These are phyloP conservation scores for Tricholoma sp. DNA, from an alignment of 768 basidiomycete genomes.

Conservation along the genomic window DNA sequence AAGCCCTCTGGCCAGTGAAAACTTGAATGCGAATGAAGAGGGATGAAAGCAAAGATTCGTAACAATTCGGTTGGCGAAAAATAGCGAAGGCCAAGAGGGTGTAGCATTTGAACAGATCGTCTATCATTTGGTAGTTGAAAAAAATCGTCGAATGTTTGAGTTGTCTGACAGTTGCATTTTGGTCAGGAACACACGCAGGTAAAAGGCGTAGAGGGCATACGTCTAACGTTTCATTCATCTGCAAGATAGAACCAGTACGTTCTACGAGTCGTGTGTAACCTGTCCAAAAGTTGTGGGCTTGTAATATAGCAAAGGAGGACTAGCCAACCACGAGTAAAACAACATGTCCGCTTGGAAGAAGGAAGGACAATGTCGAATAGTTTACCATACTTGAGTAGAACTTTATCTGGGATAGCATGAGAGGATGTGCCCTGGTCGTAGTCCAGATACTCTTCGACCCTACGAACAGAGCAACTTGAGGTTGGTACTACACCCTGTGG, in stretches of 20 bases:
- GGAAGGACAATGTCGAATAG: conserved; percentile 78
- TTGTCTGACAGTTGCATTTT: conserved; percentile 42
- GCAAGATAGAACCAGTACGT: conserved; percentile 72
- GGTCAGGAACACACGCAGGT: background rate
- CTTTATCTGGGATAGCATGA: conserved; percentile 50
- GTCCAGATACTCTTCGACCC: conserved; percentile 41
- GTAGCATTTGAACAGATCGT: conserved; percentile 49
- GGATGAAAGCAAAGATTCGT: conserved; percentile 58
- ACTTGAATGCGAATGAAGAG: conserved; percentile 9
- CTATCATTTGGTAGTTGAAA: conserved; percentile 36
- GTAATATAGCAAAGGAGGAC: conserved; percentile 1
- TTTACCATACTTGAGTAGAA: conserved; percentile 70
- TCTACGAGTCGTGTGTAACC: conserved; percentile 77
- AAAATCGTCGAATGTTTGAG: conserved; percentile 52
- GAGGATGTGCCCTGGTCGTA: conserved; percentile 6
- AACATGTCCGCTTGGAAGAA: conserved; percentile 59
- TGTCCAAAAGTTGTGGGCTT: conserved; percentile 17
- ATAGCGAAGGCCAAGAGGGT: conserved; percentile 62
- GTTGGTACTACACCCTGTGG: background rate
- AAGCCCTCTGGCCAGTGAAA: conserved; percentile 64
- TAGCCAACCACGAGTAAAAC: conserved; percentile 69
- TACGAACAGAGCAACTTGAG: conserved; percentile 4
- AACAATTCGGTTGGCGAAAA: conserved; percentile 72
- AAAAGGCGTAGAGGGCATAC: conserved; percentile 31
- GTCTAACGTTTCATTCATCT: conserved; percentile 62